phyloP scores from a whole-genome alignment of 2,329 filamentous ascomycete genomes.

The Chrysosphaeria jannelii region DNA sequence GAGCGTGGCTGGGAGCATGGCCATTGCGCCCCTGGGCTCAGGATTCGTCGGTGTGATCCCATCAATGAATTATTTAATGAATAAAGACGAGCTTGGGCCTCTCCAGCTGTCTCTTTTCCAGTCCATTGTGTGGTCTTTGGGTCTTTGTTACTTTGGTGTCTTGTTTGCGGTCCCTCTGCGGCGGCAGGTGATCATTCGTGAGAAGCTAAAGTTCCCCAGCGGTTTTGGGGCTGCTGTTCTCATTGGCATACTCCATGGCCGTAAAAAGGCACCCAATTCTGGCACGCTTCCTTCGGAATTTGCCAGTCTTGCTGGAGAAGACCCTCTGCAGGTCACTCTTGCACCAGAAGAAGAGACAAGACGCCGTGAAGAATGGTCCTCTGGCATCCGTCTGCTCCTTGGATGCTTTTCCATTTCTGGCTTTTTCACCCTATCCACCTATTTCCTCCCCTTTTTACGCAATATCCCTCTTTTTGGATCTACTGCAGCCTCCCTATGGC shows the following conservation, averaged over 20 bases:
- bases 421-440: constrained; percentile 49
- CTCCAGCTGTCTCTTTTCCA: constrained; percentile 42
- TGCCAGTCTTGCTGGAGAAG: constrained; percentile 6
- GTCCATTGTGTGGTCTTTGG: constrained; percentile 68
- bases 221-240: constrained; percentile 86
- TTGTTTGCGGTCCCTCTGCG: constrained; percentile 73
- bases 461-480: constrained; percentile 67
- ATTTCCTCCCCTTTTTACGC: constrained; percentile 64
- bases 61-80: constrained; percentile 64
- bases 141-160: constrained; percentile 86
- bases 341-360: constrained; percentile 6
- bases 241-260: constrained; percentile 65
- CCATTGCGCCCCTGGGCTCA: constrained; percentile 85
- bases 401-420: constrained; percentile 28
- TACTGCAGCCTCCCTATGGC: constrained; percentile 45
- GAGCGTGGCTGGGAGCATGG: constrained; percentile 81
- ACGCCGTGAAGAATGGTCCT: constrained; percentile 10
- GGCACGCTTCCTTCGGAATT: constrained; percentile 5
- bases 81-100: constrained; percentile 47
- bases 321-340: neutral
- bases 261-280: constrained; percentile 1
- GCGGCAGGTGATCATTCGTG: constrained; percentile 61
- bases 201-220: constrained; percentile 79
- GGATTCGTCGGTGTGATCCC: constrained; percentile 91
- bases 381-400: constrained; percentile 22